Conservation (phyloP, 768 basidiomycete species). For the Cubamyces sp. region DNA sequence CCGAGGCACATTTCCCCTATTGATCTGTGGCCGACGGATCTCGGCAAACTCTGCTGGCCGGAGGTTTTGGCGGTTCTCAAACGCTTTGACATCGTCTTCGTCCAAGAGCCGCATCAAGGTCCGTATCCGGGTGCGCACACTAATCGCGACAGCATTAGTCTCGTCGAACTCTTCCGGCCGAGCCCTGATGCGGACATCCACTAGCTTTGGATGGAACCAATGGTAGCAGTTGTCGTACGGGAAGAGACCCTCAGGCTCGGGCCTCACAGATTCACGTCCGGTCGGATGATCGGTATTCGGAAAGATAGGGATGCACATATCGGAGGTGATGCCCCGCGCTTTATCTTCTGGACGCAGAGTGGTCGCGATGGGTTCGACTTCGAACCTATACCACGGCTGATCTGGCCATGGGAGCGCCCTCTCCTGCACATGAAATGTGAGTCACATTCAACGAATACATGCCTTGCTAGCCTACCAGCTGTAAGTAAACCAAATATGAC, state of each 20-base stretch:
- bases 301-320: slow-evolving; percentile 6
- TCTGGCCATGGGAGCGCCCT: not conserved
- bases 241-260: not conserved
- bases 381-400: not conserved
- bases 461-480: too few species aligned
- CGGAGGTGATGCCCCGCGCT: not conserved
- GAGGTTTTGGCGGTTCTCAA: too few species aligned
- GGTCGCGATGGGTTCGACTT: not conserved
- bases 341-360: not conserved
- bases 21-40: too few species aligned
- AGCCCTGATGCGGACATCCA: not conserved
- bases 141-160: not conserved
- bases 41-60: too few species aligned
- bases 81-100: not conserved
- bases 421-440: not conserved
- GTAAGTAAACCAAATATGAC: not conserved
- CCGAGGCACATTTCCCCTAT: too few species aligned
- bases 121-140: not conserved
- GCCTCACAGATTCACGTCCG: not conserved
- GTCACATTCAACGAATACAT: not conserved
- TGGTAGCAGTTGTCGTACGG: not conserved
- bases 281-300: slow-evolving; percentile 3
- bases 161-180: not conserved
- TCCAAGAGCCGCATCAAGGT: not conserved
- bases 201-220: not conserved